These are phyloP conservation scores for Oryza meridionalis DNA, from an alignment of 176 grass and related monocot species.

Conservation along the genomic window DNA sequence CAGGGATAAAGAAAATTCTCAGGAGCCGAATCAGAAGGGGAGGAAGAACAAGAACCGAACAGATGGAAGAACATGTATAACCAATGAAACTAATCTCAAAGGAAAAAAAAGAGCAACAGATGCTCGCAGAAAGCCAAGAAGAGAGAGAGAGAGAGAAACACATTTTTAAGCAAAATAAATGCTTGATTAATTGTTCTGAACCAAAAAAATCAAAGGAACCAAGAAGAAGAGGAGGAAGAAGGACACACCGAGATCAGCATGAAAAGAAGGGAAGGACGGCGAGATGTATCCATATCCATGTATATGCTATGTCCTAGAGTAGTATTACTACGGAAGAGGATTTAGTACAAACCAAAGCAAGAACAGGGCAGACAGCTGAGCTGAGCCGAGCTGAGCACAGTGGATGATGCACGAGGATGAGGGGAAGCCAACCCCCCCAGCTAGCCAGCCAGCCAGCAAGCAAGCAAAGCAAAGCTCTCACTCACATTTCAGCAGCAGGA, in stretches of 20 bases:
- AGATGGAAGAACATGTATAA: neutral
- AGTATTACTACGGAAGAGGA: neutral
- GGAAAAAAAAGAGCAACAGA: neutral
- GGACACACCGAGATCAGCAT: slow-evolving; percentile 25
- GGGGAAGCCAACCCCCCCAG: neutral
- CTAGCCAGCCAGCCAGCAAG: neutral
- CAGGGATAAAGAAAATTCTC: neutral
- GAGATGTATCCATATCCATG: slow-evolving; percentile 1
- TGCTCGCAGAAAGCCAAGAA: neutral
- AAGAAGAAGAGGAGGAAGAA: neutral
- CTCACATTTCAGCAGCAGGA: slow-evolving; percentile 29
- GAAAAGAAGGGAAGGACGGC: slow-evolving; percentile 31
- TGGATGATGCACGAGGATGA: neutral
- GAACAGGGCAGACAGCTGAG: slow-evolving; percentile 7
- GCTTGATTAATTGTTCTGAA: neutral
- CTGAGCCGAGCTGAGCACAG: slow-evolving; percentile 20
- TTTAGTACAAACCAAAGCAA: slow-evolving; percentile 22
- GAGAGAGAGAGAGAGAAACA: neutral
- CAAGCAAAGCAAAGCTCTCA: neutral
- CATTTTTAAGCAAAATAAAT: neutral
- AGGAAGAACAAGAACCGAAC: slow-evolving; percentile 12
- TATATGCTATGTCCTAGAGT: neutral
- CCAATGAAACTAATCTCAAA: neutral
- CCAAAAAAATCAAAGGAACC: neutral
- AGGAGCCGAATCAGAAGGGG: slow-evolving; percentile 17